These are phyloP conservation scores for Lichtheimia hyalospora DNA, from an alignment of 371 early-diverging fungal species.

Conservation along the genomic window DNA sequence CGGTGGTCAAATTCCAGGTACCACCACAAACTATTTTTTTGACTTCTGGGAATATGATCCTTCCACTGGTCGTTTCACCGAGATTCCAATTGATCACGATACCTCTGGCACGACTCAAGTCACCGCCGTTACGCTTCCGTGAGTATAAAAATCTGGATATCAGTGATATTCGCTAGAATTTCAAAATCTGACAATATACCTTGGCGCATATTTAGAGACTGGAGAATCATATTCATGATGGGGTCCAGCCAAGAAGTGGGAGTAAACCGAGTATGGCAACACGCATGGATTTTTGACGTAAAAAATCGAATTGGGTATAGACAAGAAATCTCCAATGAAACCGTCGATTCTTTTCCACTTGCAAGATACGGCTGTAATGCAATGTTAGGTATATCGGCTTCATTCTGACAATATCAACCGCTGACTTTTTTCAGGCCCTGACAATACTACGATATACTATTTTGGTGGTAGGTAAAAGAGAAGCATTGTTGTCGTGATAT, in stretches of 20 bases:
- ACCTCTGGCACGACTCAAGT: not conserved
- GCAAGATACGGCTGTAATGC: not conserved
- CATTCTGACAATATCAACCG: no score
- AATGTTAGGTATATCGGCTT: not conserved
- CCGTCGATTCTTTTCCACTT: not conserved
- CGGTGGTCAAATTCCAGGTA: not conserved
- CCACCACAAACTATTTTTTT: not conserved
- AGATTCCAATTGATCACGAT: no score
- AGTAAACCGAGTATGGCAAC: not conserved
- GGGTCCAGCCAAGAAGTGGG: not conserved
- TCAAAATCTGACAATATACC: no score
- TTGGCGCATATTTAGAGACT: not conserved
- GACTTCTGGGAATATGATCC: not conserved
- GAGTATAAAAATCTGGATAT: no score
- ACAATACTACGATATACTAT: slow-evolving; percentile 1
- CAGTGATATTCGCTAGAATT: no score
- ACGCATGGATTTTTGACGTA: not conserved
- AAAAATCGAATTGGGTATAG: not conserved
- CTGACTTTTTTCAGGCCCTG: not conserved
- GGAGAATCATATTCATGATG: not conserved
- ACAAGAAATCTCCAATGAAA: not conserved
- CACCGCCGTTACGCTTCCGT: not conserved
- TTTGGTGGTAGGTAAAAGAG: not conserved
- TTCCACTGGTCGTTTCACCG: not conserved
- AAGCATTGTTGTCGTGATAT: not conserved